phyloP scores from a whole-genome alignment of 306 rosid species.

The Canavalia gladiata region DNA sequence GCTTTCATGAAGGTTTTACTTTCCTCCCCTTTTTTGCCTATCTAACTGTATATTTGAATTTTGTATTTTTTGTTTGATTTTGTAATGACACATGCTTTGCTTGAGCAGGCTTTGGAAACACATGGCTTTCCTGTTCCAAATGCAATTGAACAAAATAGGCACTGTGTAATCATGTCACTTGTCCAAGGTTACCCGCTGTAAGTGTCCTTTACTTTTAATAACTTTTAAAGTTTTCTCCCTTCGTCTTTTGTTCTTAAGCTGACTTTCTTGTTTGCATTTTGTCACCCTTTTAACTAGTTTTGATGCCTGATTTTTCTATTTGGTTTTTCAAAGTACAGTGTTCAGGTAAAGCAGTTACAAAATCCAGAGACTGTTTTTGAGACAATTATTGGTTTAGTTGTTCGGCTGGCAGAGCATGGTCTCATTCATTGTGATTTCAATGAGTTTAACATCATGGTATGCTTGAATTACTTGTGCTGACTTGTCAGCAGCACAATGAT shows the following conservation, averaged over 20 bases:
- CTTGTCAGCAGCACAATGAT: background rate
- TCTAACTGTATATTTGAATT: slow-evolving; percentile 10
- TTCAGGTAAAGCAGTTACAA: slow-evolving; percentile 87
- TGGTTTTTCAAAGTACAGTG: slow-evolving; percentile 61
- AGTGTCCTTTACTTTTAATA: slow-evolving; percentile 51
- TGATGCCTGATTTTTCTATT: slow-evolving; percentile 11
- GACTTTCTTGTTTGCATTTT: background rate
- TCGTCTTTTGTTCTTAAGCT: background rate
- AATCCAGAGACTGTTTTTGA: slow-evolving; percentile 88
- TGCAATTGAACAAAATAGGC: slow-evolving; percentile 86
- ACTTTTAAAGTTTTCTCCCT: slow-evolving; percentile 19
- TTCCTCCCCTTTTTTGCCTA: background rate
- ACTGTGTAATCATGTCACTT: slow-evolving; percentile 92
- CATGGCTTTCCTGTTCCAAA: slow-evolving; percentile 88
- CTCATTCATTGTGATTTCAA: slow-evolving; percentile 97
- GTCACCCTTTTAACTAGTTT: background rate
- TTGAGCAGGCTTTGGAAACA: slow-evolving; percentile 83
- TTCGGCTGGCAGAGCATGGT: slow-evolving; percentile 91
- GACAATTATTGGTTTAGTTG: slow-evolving; percentile 74
- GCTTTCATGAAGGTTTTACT: slow-evolving; percentile 89
- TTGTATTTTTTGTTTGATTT: slow-evolving; percentile 26
- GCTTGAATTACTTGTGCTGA: slow-evolving; percentile 36
- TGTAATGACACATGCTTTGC: slow-evolving; percentile 23
- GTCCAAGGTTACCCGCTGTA: slow-evolving; percentile 93
- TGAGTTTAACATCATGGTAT: slow-evolving; percentile 95